Percentiles rank a stretch among this genome's conserved stretches.
phyloP scores from a whole-genome alignment of 1,139 yeast species.

The Dujonia santamariae region DNA sequence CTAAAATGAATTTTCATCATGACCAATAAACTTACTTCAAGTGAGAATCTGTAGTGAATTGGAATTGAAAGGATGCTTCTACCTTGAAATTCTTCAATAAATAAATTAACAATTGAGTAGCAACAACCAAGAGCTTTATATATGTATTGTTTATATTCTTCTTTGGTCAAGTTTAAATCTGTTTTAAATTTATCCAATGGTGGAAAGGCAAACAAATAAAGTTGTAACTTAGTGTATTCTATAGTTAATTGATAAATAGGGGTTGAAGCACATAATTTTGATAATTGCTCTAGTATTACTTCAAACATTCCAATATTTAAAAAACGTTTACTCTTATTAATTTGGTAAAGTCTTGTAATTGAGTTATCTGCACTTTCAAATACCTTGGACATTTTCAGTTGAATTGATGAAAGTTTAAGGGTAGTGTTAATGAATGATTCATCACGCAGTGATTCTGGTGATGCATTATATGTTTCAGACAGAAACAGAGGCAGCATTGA shows the following conservation, averaged over 20 bases:
- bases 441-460: conserved; percentile 11
- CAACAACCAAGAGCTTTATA: conserved; percentile 32
- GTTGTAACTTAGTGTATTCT: conserved; percentile 40
- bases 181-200: conserved; percentile 8
- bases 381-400: conserved; percentile 40
- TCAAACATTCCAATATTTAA: conserved; percentile 46
- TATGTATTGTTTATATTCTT: conserved; percentile 29
- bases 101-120: conserved; percentile 23
- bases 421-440: conserved; percentile 41
- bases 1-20: conserved; percentile 35
- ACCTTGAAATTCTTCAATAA: conserved; percentile 20
- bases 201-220: conserved; percentile 36
- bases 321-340: conserved; percentile 25
- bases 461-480: conserved; percentile 13
- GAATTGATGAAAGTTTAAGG: conserved; percentile 39
- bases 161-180: conserved; percentile 22
- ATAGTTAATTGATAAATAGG: conserved; percentile 32
- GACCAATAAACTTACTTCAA: conserved; percentile 33
- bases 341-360: conserved; percentile 16
- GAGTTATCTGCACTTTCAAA: conserved; percentile 30
- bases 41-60: conserved; percentile 38
- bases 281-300: conserved; percentile 33
- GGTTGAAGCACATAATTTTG: conserved; percentile 8
- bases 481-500: conserved; percentile 10
- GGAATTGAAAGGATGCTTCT: conserved; percentile 34